phyloP scores from a whole-genome alignment of 306 rosid genomes.

The Vicia villosa region DNA sequence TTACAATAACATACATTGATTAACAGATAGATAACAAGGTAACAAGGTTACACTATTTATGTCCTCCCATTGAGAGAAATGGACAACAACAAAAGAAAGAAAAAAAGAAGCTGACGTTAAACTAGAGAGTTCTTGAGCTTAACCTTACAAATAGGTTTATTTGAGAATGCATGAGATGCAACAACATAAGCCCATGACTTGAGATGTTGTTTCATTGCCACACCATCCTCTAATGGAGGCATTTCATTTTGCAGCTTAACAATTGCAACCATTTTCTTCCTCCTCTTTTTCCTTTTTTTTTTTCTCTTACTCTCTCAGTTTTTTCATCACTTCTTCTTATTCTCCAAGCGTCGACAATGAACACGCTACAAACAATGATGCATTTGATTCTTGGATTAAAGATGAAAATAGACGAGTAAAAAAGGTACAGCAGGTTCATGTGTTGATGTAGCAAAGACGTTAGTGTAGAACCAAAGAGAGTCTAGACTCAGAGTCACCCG shows the following conservation, averaged over 20 bases:
- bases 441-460: slow-evolving; percentile 33
- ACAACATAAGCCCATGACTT: slow-evolving; percentile 79
- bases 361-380: not conserved
- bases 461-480: slow-evolving; percentile 70
- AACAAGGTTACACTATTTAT: not conserved
- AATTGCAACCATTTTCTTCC: not conserved
- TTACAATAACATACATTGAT: not conserved
- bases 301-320: no score
- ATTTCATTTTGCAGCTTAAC: slow-evolving; percentile 9
- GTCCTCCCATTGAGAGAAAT: not conserved
- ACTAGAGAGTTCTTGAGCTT: not conserved
- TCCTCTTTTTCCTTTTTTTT: slow-evolving; percentile 30
- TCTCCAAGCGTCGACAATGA: slow-evolving; percentile 8
- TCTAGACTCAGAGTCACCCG: slow-evolving; percentile 50
- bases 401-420: slow-evolving; percentile 11
- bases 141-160: slow-evolving; percentile 25
- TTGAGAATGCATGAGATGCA: slow-evolving; percentile 66
- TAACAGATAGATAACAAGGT: not conserved
- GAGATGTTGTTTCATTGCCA: slow-evolving; percentile 73
- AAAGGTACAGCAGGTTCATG: not conserved
- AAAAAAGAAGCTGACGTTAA: not conserved
- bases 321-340: slow-evolving; percentile 28
- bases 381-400: not conserved
- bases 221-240: slow-evolving; percentile 54
- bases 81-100: not conserved